phyloP scores from a whole-genome alignment of 345 rosid genomes.

The Fremontodendron californicum region DNA sequence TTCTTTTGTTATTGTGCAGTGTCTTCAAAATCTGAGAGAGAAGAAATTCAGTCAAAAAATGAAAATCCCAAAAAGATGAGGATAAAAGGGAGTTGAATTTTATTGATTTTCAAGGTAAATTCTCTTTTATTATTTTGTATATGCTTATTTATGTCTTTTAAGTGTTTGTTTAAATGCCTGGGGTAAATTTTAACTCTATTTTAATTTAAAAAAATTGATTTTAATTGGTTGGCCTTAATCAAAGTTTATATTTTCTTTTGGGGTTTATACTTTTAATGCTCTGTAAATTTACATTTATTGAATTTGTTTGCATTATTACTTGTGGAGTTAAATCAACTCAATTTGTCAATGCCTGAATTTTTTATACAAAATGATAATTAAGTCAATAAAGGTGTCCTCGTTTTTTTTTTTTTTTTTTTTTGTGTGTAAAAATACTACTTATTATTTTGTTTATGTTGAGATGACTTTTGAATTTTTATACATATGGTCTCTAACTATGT shows the following conservation, averaged over 20 bases:
- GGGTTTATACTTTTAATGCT: background rate
- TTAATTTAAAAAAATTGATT: background rate
- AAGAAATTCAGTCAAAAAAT: background rate
- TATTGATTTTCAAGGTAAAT: background rate
- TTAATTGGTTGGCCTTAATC: background rate
- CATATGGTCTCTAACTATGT: background rate
- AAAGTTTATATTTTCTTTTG: background rate
- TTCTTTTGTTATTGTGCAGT: background rate
- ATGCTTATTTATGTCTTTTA: background rate
- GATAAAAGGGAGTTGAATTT: background rate
- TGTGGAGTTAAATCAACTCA: background rate
- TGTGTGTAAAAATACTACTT: background rate
- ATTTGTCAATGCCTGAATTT: background rate
- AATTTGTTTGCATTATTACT: background rate
- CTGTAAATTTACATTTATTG: background rate
- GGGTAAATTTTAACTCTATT: background rate
- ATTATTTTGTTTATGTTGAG: background rate
- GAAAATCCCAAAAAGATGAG: background rate
- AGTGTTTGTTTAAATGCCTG: conserved; percentile 6
- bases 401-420: no score
- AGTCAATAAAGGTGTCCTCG: background rate
- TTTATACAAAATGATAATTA: background rate
- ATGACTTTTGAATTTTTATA: background rate
- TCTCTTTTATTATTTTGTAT: background rate
- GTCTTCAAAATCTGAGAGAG: background rate